Conservation (phyloP, 305 asterid species). For the Fraxinus latifolia region DNA sequence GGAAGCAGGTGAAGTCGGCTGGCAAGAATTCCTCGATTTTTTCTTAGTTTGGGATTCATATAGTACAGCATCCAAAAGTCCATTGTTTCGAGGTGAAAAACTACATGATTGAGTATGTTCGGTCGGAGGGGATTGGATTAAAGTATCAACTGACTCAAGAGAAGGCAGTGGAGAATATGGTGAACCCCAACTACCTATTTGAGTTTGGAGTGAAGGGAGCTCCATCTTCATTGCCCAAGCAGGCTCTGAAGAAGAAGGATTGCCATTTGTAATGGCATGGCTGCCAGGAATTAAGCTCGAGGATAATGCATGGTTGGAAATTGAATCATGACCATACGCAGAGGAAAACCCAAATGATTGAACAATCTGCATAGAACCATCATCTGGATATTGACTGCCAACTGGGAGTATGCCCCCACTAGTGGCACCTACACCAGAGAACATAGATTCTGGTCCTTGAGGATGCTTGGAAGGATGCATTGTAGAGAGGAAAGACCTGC, state of each 20-base stretch:
- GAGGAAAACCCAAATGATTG: constrained; percentile 33
- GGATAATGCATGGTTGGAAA: constrained; percentile 25
- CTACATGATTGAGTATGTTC: constrained; percentile 21
- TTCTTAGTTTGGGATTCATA: constrained; percentile 52
- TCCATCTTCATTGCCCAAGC: constrained; percentile 70
- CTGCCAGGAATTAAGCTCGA: constrained; percentile 39
- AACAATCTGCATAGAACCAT: constrained; percentile 25
- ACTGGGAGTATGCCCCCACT: constrained; percentile 20
- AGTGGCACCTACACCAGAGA: constrained; percentile 22
- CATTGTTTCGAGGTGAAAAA: constrained; percentile 61
- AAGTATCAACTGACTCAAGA: constrained; percentile 54
- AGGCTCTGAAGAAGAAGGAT: constrained; percentile 62
- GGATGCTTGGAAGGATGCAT: constrained; percentile 37
- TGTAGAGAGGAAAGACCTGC: constrained; percentile 23
- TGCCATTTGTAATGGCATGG: constrained; percentile 63
- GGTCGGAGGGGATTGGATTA: constrained; percentile 54
- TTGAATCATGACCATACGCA: constrained; percentile 29
- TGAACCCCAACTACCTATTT: constrained; percentile 56
- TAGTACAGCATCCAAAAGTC: constrained; percentile 68
- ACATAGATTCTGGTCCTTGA: constrained; percentile 30
- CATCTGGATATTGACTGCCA: constrained; percentile 26
- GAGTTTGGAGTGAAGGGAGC: constrained; percentile 99
- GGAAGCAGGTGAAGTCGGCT: constrained; percentile 25
- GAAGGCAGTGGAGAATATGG: constrained; percentile 63
- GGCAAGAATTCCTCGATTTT: constrained; percentile 24